Conservation (phyloP, 2,329 filamentous ascomycete genomes). For the Beauveria pseudobassiana region DNA sequence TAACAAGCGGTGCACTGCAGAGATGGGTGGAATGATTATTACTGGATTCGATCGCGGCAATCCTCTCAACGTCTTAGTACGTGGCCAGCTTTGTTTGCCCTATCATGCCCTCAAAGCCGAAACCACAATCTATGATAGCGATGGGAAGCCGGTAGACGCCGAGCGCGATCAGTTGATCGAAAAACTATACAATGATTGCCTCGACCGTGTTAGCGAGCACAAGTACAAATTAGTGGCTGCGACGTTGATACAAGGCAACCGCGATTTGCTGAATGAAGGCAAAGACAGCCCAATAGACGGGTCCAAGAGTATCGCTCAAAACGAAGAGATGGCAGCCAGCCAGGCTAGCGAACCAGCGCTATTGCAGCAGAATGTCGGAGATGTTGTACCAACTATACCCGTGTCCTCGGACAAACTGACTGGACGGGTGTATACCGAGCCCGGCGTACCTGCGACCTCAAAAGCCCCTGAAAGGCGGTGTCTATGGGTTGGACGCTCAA, state of each 20-base stretch:
- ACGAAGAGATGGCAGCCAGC: constrained; percentile 62
- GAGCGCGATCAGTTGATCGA: constrained; percentile 76
- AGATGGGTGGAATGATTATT: constrained; percentile 97
- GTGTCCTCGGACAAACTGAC: constrained; percentile 63
- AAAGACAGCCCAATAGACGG: constrained; percentile 68
- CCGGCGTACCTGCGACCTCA: constrained; percentile 58
- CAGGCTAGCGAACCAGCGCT: constrained; percentile 48
- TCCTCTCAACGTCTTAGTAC: constrained; percentile 81
- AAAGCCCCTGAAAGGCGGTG: constrained; percentile 72
- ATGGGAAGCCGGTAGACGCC: constrained; percentile 70
- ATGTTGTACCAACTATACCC: constrained; percentile 50
- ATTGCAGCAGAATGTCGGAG: constrained; percentile 45
- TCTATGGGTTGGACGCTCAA: constrained; percentile 77
- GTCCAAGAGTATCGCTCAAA: constrained; percentile 59
- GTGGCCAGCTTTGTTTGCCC: constrained; percentile 79
- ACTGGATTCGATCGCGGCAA: constrained; percentile 96
- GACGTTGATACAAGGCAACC: constrained; percentile 74
- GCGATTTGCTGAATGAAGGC: constrained; percentile 72
- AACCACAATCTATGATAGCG: constrained; percentile 83
- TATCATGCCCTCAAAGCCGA: constrained; percentile 76
- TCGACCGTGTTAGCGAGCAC: constrained; percentile 86
- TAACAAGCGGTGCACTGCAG: constrained; percentile 67
- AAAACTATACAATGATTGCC: constrained; percentile 87
- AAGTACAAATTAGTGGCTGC: constrained; percentile 67
- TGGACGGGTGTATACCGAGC: constrained; percentile 63